A percentile compares a stretch with the other conserved stretches of the same genome.
These are phyloP conservation scores for Dillenia turbinata DNA, from an alignment of 164 flowering plant species.

Conservation along the genomic window DNA sequence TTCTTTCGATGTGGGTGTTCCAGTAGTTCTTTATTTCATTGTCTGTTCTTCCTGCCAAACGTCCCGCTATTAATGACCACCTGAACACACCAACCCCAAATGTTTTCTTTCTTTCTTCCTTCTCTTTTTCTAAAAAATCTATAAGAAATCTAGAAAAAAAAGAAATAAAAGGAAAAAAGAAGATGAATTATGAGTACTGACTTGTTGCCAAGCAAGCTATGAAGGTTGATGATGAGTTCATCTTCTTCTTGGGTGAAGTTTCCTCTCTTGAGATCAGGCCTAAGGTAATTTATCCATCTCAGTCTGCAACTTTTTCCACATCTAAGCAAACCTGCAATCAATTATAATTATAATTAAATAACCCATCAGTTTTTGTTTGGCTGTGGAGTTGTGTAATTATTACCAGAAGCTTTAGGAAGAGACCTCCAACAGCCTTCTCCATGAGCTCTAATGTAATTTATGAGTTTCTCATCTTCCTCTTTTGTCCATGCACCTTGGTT, in stretches of 20 bases:
- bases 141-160: neutral
- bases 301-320: too few relatives aligned
- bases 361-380: too few relatives aligned
- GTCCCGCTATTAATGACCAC: constrained; percentile 30
- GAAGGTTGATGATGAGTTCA: constrained; percentile 18
- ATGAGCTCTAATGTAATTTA: constrained; percentile 20
- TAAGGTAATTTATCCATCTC: too few relatives aligned
- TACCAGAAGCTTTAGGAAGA: constrained; percentile 31
- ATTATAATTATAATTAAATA: too few relatives aligned
- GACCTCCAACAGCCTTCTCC: constrained; percentile 32
- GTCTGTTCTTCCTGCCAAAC: constrained; percentile 3
- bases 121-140: neutral
- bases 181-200: neutral
- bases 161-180: neutral
- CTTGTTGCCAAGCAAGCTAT: constrained; percentile 29
- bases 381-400: neutral
- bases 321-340: constrained; percentile 11
- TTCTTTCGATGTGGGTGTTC: constrained; percentile 31
- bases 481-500: constrained; percentile 36
- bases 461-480: constrained; percentile 29
- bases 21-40: constrained; percentile 5
- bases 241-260: constrained; percentile 19
- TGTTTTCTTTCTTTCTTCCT: too few relatives aligned
- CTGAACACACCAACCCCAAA: constrained; percentile 4
- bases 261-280: constrained; percentile 32